Base-by-base conservation (phyloP, 768 basidiomycete species). In the Xerocomus spinulosus region DNA sequence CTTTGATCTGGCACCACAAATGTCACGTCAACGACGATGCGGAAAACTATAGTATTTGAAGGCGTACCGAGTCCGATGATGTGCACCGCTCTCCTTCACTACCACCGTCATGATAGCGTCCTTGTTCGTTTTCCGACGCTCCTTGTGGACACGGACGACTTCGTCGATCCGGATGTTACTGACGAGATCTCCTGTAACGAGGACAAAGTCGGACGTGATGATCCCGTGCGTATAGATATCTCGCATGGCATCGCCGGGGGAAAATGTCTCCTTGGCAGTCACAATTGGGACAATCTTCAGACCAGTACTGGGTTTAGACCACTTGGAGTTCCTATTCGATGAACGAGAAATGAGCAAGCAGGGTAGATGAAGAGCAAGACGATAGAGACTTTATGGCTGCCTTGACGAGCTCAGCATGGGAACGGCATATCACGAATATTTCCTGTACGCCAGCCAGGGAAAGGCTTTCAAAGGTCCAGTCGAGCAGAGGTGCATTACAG, bases 81-180 rank as follows among this genome's bases (percentile, higher is more conserved):
- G 69, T 8, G 74, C 75, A 13, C 85, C 86, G 56, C 81, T 81
- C 68, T 87, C 83, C 68, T 89, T 90, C 49, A 89, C 87, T 13
- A 91, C 92, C 75, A 98, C 92, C 23, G 92, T 93, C 92, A 99
- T 93, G 60, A 93, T 92, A 32, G 87, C 89, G 63, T 97, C 89
- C 72, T 91, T 90, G 68, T 94, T 91, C 50, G 74, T 79, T 67
- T 84, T 85, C 51, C 92, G 75, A 42, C 92, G 73, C 65, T 88
- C 87, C 74, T 87, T 92, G 73, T 97, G 95, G 53, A 80, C 81
- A 38, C 84, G 78, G 40, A 96, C 87, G 44, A 93, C 88, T 57
- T 92, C 87, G 58, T 91, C 87, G 55, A 99, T 86, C 50, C 82
- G 81, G 55, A 97, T 78, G 64, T 91, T 97, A 70, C 92, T 94